Evolutionary conservation across 2,329 filamentous ascomycete species (phyloP).

Genomic region (Emergomyces pasteurianus): DNA sequence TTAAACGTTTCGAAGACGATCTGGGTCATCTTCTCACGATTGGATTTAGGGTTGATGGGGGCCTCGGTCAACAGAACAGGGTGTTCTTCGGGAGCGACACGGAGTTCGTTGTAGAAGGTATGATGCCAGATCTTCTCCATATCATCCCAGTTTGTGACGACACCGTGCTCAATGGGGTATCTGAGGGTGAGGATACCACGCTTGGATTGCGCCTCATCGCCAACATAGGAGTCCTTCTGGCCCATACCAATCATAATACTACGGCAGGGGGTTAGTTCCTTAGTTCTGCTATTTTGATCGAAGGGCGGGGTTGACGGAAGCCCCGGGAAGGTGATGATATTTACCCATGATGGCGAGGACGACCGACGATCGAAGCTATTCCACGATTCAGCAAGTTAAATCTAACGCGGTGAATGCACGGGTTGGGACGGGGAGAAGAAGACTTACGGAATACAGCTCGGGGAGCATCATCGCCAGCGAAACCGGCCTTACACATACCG

Average conservation of each 20-base stretch:
- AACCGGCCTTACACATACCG: conserved; percentile 99
- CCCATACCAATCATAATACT: conserved; percentile 99
- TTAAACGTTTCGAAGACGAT: conserved; percentile 99
- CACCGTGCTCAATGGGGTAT: conserved; percentile 99
- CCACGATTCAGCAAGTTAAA: conserved; percentile 14
- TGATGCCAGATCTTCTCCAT: conserved; percentile 99
- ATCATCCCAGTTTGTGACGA: conserved; percentile 99
- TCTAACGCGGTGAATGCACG: too few species aligned
- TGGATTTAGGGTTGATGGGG: conserved; percentile 99
- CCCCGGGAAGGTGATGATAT: conserved; percentile 23
- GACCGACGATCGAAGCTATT: conserved; percentile 95
- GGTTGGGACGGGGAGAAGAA: conserved; percentile 21
- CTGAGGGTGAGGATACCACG: conserved; percentile 99
- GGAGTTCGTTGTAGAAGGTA: conserved; percentile 99
- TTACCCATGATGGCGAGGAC: conserved; percentile 99
- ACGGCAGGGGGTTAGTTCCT: conserved; percentile 20
- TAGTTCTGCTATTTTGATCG: not conserved
- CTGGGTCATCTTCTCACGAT: conserved; percentile 99
- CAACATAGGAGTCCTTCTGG: conserved; percentile 99
- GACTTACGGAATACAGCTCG: conserved; percentile 99
- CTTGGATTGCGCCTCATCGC: conserved; percentile 99
- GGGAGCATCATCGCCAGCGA: conserved; percentile 99
- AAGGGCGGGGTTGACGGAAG: conserved; percentile 1
- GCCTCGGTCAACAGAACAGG: conserved; percentile 98
- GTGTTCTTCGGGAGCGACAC: conserved; percentile 99